phyloP scores from a whole-genome alignment of 2,329 filamentous ascomycete species.

The Teratosphaeria viscida region DNA sequence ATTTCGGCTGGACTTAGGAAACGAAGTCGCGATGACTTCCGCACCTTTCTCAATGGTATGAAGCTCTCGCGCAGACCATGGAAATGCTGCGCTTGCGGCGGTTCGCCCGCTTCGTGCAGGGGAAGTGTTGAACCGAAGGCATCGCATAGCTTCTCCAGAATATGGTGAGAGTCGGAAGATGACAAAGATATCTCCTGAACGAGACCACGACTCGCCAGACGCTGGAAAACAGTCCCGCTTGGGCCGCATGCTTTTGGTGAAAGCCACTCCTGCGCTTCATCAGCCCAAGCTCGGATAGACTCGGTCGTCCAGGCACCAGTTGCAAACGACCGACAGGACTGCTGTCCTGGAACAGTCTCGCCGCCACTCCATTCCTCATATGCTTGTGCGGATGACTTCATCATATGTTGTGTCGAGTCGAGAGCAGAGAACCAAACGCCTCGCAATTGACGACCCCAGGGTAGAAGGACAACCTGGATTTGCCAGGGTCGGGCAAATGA shows the following conservation, averaged over 20 bases:
- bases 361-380: conserved; percentile 40
- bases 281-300: conserved; percentile 39
- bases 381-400: conserved; percentile 30
- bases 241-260: conserved; percentile 57
- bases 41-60: conserved; percentile 66
- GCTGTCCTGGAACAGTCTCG: conserved; percentile 7
- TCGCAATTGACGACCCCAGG: conserved; percentile 49
- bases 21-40: conserved; percentile 60
- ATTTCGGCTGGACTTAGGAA: conserved; percentile 64
- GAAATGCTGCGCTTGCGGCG: conserved; percentile 34
- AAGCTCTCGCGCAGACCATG: conserved; percentile 57
- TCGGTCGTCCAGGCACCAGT: conserved; percentile 41
- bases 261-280: conserved; percentile 47
- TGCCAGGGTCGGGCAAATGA: conserved; percentile 57
- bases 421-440: conserved; percentile 42
- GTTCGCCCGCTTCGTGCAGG: conserved; percentile 9
- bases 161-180: conserved; percentile 55
- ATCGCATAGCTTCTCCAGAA: conserved; percentile 51
- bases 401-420: conserved; percentile 27
- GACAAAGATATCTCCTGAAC: conserved; percentile 53
- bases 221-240: conserved; percentile 53
- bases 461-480: conserved; percentile 65
- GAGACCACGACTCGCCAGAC: conserved; percentile 65
- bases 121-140: conserved; percentile 47
- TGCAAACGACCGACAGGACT: conserved; percentile 20